Evolutionary conservation across 192 early-diverging fungal genomes (phyloP).

Genomic region (Umbelopsis ramanniana): DNA sequence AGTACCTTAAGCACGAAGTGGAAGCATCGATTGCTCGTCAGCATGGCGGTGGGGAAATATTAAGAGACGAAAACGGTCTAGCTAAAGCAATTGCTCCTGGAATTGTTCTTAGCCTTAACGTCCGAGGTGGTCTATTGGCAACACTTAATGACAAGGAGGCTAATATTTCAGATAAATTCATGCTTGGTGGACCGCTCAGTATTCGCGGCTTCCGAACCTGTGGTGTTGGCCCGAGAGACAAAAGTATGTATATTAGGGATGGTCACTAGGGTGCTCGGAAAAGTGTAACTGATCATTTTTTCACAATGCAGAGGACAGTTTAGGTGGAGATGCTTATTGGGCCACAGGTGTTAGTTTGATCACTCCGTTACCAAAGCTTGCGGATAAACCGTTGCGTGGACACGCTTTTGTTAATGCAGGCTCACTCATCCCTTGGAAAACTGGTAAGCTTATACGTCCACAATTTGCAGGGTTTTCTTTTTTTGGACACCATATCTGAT

Average conservation of each 20-base stretch:
- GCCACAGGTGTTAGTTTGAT: slow-evolving; percentile 78
- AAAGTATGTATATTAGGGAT: slow-evolving; percentile 43
- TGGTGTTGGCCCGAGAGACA: slow-evolving; percentile 88
- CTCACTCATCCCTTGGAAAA: slow-evolving; percentile 25
- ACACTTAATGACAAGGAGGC: slow-evolving; percentile 57
- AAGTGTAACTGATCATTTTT: not conserved
- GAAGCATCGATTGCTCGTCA: slow-evolving; percentile 52
- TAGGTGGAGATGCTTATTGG: slow-evolving; percentile 87
- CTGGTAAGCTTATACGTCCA: not conserved
- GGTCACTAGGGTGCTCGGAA: not conserved
- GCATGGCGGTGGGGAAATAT: slow-evolving; percentile 31
- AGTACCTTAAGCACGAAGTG: slow-evolving; percentile 69
- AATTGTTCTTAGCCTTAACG: slow-evolving; percentile 41
- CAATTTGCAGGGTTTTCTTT: not conserved
- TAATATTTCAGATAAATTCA: slow-evolving; percentile 85
- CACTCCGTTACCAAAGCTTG: slow-evolving; percentile 77
- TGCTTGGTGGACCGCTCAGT: slow-evolving; percentile 84
- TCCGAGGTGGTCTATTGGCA: slow-evolving; percentile 71
- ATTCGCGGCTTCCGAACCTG: slow-evolving; percentile 87
- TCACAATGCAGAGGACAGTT: slow-evolving; percentile 57
- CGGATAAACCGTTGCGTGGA: slow-evolving; percentile 66
- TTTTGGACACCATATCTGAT: slow-evolving; percentile 29
- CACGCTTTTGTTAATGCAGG: slow-evolving; percentile 93
- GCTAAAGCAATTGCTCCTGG: slow-evolving; percentile 33
- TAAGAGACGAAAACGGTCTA: slow-evolving; percentile 24